Percentiles rank a stretch among this genome's conserved stretches.
phyloP scores from a whole-genome alignment of 1,284 basidiomycete genomes.

The Pascua sp. region DNA sequence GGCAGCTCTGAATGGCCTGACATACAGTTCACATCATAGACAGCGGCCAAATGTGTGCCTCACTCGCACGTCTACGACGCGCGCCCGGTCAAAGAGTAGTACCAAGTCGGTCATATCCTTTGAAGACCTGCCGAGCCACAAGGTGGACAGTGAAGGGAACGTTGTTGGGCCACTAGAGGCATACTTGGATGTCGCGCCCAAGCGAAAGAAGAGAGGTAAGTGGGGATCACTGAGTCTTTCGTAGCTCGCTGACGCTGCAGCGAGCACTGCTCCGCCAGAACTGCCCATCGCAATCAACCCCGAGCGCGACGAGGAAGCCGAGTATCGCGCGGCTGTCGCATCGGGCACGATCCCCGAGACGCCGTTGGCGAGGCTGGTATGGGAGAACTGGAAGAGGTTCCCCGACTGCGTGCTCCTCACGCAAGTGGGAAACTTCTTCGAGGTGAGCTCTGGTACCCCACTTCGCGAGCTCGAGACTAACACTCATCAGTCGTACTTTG shows the following conservation, averaged over 20 bases:
- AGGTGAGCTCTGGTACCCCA: conserved; percentile 56
- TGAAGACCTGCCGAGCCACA: conserved; percentile 13
- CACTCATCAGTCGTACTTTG: conserved; percentile 75
- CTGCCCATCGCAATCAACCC: no score
- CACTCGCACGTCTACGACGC: no score
- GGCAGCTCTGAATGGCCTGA: no score
- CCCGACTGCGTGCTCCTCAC: conserved; percentile 86
- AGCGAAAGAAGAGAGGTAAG: no score
- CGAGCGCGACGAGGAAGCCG: conserved; percentile 9
- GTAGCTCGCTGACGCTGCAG: no score
- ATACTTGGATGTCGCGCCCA: no score
- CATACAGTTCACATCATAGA: no score
- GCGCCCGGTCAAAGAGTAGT: no score
- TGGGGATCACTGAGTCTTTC: no score
- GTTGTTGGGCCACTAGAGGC: no score
- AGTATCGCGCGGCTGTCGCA: conserved; percentile 22
- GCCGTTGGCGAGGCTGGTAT: conserved; percentile 63
- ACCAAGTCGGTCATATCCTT: conserved; percentile 2
- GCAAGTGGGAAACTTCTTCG: conserved; percentile 90
- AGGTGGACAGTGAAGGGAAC: not conserved
- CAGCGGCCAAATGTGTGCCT: no score
- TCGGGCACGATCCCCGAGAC: conserved; percentile 37
- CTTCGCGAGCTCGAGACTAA: not conserved
- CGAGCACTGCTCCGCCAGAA: no score
- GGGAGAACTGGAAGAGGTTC: conserved; percentile 68